Conservation (phyloP, 345 rosid species). For the Raphanus sativus region DNA sequence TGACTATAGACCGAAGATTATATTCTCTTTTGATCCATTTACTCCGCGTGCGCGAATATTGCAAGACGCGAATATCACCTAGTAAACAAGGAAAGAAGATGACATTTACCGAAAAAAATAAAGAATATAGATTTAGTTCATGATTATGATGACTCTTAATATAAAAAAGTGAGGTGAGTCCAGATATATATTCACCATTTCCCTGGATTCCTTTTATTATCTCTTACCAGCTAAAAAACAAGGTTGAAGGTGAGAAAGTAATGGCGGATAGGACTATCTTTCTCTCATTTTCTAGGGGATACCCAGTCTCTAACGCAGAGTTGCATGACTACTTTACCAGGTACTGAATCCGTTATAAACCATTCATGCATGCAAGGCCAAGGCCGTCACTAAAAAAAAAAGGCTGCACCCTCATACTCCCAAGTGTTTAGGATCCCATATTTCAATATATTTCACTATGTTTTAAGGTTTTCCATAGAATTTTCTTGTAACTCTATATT, state of each 20-base stretch:
- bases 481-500: not conserved
- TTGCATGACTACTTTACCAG: slow-evolving; percentile 53
- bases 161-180: no score
- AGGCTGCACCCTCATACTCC: not conserved
- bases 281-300: slow-evolving; percentile 77
- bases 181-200: no score
- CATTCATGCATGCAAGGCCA: slow-evolving; percentile 3
- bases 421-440: not conserved
- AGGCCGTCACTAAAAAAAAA: not conserved
- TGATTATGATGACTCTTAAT: no score
- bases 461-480: not conserved
- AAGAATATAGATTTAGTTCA: no score
- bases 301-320: slow-evolving; percentile 58
- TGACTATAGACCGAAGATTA: no score
- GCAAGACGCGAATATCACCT: no score
- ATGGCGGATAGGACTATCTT: slow-evolving; percentile 55
- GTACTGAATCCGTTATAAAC: slow-evolving; percentile 26
- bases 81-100: no score
- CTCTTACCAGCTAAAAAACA: no score
- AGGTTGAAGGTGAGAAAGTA: not conserved
- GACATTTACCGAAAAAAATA: no score
- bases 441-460: not conserved
- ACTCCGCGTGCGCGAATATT: no score
- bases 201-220: no score
- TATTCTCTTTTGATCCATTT: no score